Evolutionary conservation across 1,284 basidiomycete species (phyloP), one percentile per base, ranked within the genome.

Genomic region (Marasmius tenuissimus): DNA sequence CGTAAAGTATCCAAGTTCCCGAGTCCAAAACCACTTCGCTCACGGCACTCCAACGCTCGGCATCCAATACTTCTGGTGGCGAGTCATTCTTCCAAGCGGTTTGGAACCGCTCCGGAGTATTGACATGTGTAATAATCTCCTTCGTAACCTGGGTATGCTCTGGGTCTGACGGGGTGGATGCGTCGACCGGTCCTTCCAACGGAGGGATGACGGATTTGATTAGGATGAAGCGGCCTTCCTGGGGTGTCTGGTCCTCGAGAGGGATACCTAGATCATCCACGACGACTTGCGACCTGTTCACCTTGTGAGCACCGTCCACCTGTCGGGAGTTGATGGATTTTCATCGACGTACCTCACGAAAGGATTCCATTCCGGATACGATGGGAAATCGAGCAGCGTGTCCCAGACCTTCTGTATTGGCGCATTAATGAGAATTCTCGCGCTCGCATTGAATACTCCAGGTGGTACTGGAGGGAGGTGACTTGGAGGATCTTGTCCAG

Each of bases 341-440:
- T 9, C 18, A 51, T 59, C 61, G n/a, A n/a, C n/a, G n/a, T 37
- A 71, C 67, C 73, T 67, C 2, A 71, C 72, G 59, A 74, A 74
- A 4, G 72, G 71, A 58, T 74, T 75, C 73, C 73, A 75, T 22
- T 70, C 61, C 2, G 69, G 66, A 65, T 75, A 75, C 14, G 65
- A 61, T 1, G 71, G 68, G 59, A 75, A 74, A 64, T 73, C 68
- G n/a, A 73, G 64, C 39, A 75, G 52, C 3, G 63, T 61, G 34
- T 64, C 51, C 72, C 72, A 74, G 9, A 68, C 70, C 5, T 55
- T 53, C 48, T 70, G 66, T 22, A 73, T 65, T 11, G 71, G 70
- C 16, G 69, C 70, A 39, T 71, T 61, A 51, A 73, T 70, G 14
- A 67, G 55, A 49, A 66, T 65, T 56, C 68, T 69, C n/a, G 68